Evolutionary conservation across 768 basidiomycete species (phyloP), one percentile per base, ranked within the genome.

Genomic region (Mycena olivaceomarginata): DNA sequence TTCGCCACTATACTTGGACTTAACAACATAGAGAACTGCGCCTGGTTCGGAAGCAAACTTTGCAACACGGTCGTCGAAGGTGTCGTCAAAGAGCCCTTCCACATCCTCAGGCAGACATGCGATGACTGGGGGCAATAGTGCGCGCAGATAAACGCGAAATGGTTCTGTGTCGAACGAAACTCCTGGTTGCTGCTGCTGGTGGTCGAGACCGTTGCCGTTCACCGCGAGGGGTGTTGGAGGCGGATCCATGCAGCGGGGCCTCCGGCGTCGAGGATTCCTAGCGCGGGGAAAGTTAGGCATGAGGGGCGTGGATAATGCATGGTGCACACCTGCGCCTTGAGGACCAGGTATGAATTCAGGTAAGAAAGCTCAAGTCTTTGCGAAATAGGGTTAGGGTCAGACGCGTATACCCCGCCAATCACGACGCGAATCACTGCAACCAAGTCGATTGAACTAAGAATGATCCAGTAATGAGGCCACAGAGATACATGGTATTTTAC

Each of bases 21-120:
- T 97, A 48, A 96, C 93, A 40, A 97, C 93, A 84, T 97, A 97
- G 60, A 97, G 87, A 40, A 94, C 95, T 16, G 92, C 95, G 8
- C 93, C 93, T 40, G 91, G 92, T 78, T 97, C 96, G 5, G 88
- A 87, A 10, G 95, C 93, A 86, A 97, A 97, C 72, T 93, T 91
- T 65, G 90, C 83, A 25, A 96, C 94, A 80, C 92, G 93, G 78
- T 95, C 95, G 72, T 94, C 90, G 77, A 96, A 97, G 68, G 92
- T 91, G 66, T 90, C 89, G 80, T 96, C 94, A 79, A 97, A 93
- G 46, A 95, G 82, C 0, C 91, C 86, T 48, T 93, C 89, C 2
- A 97, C 87, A 71, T 97, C 96, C 53, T 89, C 87, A 0, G 88
- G 88, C 13, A 86, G 82, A 3, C 95, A 93, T n/a, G 93, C 96